These are phyloP conservation scores for Viridothelium virens DNA, from an alignment of 495 filamentous ascomycete species.

Conservation along the genomic window DNA sequence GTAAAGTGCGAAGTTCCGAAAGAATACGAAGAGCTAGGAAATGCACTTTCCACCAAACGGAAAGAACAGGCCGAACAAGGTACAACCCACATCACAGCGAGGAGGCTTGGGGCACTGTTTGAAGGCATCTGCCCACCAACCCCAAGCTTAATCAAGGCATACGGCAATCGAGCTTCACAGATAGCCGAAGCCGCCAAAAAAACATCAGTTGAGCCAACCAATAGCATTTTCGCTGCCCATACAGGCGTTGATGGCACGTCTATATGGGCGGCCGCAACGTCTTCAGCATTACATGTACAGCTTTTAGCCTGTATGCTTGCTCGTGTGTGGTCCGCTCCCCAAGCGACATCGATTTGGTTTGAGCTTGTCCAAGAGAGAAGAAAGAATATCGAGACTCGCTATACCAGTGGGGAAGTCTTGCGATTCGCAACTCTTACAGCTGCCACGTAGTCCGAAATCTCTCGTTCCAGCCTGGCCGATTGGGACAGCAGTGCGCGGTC, in stretches of 20 bases:
- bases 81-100: background rate
- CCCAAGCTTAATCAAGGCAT: background rate
- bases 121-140: background rate
- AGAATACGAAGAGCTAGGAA: background rate
- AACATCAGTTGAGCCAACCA: background rate
- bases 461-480: too few species aligned
- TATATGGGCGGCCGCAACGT: background rate
- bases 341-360: too few species aligned
- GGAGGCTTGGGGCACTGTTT: background rate
- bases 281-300: too few species aligned
- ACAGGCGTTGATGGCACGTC: background rate
- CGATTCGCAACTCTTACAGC: too few species aligned
- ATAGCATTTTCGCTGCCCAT: constrained; percentile 3
- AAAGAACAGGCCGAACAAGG: background rate
- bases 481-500: too few species aligned
- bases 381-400: too few species aligned
- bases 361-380: too few species aligned
- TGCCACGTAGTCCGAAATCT: too few species aligned
- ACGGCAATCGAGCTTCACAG: background rate
- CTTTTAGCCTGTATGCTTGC: too few species aligned
- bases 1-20: background rate
- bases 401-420: too few species aligned
- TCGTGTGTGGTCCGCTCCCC: too few species aligned
- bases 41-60: background rate
- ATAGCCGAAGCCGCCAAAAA: background rate